phyloP scores from a whole-genome alignment of 208 protist genomes.

The Leishmania mexicana region DNA sequence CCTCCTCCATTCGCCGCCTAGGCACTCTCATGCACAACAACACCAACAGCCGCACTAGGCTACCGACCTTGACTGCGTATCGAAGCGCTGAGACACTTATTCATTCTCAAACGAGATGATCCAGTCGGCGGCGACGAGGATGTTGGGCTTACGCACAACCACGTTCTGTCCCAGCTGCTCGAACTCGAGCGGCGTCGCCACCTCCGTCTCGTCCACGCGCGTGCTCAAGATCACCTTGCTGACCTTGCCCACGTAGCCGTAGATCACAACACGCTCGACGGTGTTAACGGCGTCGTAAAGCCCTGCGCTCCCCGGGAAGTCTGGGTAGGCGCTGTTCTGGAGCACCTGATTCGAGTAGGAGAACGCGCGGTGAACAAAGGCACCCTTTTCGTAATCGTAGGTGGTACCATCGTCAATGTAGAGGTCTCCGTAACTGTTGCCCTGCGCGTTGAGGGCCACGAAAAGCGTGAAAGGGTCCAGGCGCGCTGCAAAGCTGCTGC shows the following conservation, averaged over 20 bases:
- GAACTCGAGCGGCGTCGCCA: constrained; percentile 46
- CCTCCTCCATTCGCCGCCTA: neutral
- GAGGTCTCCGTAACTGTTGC: constrained; percentile 69
- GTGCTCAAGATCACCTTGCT: constrained; percentile 10
- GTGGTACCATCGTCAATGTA: constrained; percentile 80
- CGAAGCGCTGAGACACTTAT: neutral
- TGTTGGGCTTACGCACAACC: constrained; percentile 61
- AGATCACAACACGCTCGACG: constrained; percentile 76
- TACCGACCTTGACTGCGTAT: neutral
- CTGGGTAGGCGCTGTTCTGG: constrained; percentile 18
- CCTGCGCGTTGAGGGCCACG: constrained; percentile 81
- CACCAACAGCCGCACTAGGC: neutral
- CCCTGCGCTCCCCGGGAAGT: neutral
- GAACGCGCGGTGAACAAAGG: constrained; percentile 55
- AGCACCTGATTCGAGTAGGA: constrained; percentile 52
- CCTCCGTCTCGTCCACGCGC: constrained; percentile 1
- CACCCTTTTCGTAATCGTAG: constrained; percentile 65
- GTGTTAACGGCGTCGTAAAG: constrained; percentile 30
- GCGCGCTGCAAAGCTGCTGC: constrained; percentile 74
- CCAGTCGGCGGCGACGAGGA: constrained; percentile 63
- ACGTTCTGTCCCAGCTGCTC: constrained; percentile 55
- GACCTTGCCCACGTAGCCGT: constrained; percentile 50
- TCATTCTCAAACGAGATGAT: constrained; percentile 54
- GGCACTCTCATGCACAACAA: neutral
- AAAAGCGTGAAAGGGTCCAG: constrained; percentile 95